These are phyloP conservation scores for Ophiostoma himal-ulmi DNA, from an alignment of 2,329 filamentous ascomycete genomes.

Conservation along the genomic window DNA sequence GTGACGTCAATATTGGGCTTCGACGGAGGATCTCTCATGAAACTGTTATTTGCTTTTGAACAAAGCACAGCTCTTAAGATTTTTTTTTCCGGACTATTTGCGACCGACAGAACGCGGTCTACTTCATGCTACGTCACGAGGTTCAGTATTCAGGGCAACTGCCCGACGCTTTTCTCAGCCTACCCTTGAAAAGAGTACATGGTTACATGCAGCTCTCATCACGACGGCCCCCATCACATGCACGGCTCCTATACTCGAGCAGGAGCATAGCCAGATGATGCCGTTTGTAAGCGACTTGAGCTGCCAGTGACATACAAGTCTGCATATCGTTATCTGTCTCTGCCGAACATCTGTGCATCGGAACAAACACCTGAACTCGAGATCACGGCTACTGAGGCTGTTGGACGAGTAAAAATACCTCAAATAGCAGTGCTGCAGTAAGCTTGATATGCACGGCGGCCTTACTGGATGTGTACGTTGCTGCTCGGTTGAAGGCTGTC, in stretches of 20 bases:
- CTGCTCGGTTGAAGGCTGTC: neutral
- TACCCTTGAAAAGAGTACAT: no score
- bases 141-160: neutral
- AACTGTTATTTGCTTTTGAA: neutral
- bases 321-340: neutral
- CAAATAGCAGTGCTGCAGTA: neutral
- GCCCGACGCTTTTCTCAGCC: neutral
- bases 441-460: constrained; percentile 1
- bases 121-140: neutral
- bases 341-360: neutral
- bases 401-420: neutral
- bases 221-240: neutral
- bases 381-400: neutral
- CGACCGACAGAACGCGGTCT: neutral
- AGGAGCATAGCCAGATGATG: constrained; percentile 1
- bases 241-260: neutral
- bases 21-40: neutral
- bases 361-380: neutral
- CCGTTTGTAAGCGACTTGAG: neutral
- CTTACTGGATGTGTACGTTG: neutral
- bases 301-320: neutral
- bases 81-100: neutral
- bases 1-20: constrained; percentile 12
- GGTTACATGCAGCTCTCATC: neutral
- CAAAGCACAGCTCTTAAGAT: no score